phyloP scores from a whole-genome alignment of 257 asterid species.

The Verbena officinalis region DNA sequence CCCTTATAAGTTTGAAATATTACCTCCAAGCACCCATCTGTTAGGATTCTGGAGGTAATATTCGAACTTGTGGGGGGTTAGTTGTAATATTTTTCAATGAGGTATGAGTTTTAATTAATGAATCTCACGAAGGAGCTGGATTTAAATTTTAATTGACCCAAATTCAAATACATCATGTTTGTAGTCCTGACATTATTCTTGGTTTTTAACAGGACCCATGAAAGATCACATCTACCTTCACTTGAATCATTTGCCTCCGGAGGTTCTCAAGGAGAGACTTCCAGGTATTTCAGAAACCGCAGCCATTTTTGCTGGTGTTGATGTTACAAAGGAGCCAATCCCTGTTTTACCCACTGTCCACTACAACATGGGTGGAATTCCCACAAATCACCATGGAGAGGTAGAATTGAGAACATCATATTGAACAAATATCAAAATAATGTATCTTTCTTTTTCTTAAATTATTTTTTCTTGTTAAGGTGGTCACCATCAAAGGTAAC shows the following conservation, averaged over 20 bases:
- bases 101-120: too few species aligned
- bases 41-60: too few species aligned
- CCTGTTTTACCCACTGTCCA: conserved; percentile 98
- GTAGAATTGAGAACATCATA: conserved; percentile 39
- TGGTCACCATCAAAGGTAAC: conserved; percentile 68
- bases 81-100: too few species aligned
- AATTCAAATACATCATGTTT: not conserved
- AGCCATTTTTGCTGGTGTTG: conserved; percentile 97
- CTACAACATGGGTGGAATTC: conserved; percentile 99
- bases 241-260: conserved; percentile 96
- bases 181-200: conserved; percentile 13
- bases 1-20: too few species aligned
- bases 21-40: too few species aligned
- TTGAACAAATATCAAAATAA: conserved; percentile 16
- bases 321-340: conserved; percentile 96
- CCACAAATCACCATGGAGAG: conserved; percentile 96
- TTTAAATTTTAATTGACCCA: too few species aligned
- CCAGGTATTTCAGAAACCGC: conserved; percentile 99
- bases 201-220: conserved; percentile 62
- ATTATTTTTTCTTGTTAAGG: conserved; percentile 48
- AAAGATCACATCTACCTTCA: conserved; percentile 97
- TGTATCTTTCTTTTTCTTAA: conserved; percentile 9
- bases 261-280: conserved; percentile 96
- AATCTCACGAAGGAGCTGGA: too few species aligned
- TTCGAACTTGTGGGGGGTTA: too few species aligned